These are phyloP conservation scores for Termitomyces sp. DNA, from an alignment of 768 basidiomycete genomes.

Conservation along the genomic window DNA sequence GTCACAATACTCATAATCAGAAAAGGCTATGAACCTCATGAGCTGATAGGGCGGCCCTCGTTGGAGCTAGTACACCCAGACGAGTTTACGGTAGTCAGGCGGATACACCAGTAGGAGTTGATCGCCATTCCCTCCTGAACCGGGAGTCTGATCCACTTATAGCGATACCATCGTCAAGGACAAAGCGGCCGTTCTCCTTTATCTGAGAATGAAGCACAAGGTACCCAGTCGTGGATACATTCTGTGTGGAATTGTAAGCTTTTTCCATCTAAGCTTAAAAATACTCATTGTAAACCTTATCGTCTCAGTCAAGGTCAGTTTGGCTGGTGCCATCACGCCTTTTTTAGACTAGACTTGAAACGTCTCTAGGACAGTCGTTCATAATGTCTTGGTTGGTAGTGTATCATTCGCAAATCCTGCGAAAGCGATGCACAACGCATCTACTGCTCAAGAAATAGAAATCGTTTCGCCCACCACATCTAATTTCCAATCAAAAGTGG, in stretches of 20 bases:
- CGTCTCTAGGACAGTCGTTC: constrained; percentile 54
- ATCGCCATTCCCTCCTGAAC: neutral
- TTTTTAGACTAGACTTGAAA: neutral
- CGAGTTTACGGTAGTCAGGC: constrained; percentile 60
- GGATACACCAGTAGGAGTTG: constrained; percentile 59
- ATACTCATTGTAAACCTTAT: constrained; percentile 1
- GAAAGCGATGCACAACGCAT: constrained; percentile 75
- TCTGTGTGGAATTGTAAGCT: constrained; percentile 67
- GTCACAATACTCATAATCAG: neutral
- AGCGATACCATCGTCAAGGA: constrained; percentile 76
- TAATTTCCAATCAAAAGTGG: constrained; percentile 50
- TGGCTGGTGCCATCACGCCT: neutral
- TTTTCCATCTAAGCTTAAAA: constrained; percentile 1
- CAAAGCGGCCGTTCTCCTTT: constrained; percentile 75
- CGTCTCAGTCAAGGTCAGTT: constrained; percentile 17
- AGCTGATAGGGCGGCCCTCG: constrained; percentile 64
- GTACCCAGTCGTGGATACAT: constrained; percentile 73
- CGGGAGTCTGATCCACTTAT: neutral
- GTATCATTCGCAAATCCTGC: constrained; percentile 75
- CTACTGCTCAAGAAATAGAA: constrained; percentile 78
- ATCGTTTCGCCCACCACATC: constrained; percentile 59
- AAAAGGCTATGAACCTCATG: constrained; percentile 67
- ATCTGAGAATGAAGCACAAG: constrained; percentile 76
- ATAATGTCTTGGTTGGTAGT: constrained; percentile 71
- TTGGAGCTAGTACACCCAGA: constrained; percentile 80